Percentiles rank a stretch among this genome's conserved stretches.
Conservation (phyloP, 176 grass and related monocot genomes). For the Aegilops longissima region DNA sequence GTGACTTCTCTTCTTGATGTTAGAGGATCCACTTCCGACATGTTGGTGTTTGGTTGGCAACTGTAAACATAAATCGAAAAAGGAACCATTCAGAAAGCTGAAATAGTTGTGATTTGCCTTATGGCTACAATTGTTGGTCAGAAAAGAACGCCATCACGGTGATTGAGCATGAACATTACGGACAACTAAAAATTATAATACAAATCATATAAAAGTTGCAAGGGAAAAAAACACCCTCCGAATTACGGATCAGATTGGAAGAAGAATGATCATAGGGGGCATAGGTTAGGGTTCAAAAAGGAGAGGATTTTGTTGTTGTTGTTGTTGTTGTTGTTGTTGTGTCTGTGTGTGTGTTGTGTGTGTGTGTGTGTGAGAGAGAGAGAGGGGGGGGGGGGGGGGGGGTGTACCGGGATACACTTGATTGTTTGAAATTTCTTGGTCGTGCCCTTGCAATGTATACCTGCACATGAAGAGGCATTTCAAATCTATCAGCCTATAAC, state of each 20-base stretch:
- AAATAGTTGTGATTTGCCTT: neutral
- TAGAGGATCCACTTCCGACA: too few relatives aligned
- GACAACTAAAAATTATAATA: neutral
- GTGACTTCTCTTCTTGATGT: too few relatives aligned
- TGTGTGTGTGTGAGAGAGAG: too few relatives aligned
- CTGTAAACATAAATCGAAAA: neutral
- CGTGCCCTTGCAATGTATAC: conserved; percentile 5
- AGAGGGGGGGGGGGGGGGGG: too few relatives aligned
- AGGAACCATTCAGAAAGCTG: neutral
- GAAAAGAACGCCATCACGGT: neutral
- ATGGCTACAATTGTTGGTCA: neutral
- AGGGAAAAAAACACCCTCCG: neutral
- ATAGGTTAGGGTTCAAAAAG: too few relatives aligned
- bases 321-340: too few relatives aligned
- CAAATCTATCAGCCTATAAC: neutral
- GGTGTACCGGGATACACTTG: neutral
- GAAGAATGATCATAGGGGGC: neutral
- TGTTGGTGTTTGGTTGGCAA: neutral
- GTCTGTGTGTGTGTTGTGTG: too few relatives aligned
- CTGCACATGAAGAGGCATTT: neutral
- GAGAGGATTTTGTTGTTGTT: too few relatives aligned
- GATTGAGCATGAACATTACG: neutral
- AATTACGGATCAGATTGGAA: neutral
- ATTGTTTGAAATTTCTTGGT: neutral
- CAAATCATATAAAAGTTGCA: neutral